phyloP scores from a whole-genome alignment of 1,284 basidiomycete genomes.

The Schizopora paradoxa region DNA sequence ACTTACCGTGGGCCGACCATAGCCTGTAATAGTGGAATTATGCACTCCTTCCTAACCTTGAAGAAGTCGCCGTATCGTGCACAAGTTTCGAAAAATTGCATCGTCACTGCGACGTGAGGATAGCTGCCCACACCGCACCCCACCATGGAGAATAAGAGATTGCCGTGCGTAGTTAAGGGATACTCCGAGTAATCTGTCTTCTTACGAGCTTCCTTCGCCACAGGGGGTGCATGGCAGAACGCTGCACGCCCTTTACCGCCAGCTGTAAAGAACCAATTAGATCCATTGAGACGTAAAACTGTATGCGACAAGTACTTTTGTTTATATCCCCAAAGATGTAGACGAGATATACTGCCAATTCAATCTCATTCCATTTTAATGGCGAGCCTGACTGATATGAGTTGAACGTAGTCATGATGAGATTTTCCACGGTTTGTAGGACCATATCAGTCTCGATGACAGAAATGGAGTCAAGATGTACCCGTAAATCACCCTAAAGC shows the following conservation, averaged over 20 bases:
- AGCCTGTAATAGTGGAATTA: constrained; percentile 81
- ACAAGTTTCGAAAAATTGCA: constrained; percentile 93
- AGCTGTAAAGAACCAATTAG: constrained; percentile 32
- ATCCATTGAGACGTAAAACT: neutral
- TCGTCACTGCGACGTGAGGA: constrained; percentile 82
- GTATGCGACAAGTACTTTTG: constrained; percentile 45
- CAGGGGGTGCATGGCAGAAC: constrained; percentile 64
- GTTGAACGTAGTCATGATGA: constrained; percentile 69
- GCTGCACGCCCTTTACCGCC: constrained; percentile 71
- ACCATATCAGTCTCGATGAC: constrained; percentile 81
- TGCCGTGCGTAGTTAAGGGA: constrained; percentile 86
- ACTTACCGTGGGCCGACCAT: constrained; percentile 81
- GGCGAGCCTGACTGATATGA: constrained; percentile 55
- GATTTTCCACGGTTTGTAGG: constrained; percentile 62
- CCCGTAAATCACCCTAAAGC: constrained; percentile 63
- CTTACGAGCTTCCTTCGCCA: constrained; percentile 62
- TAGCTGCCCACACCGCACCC: constrained; percentile 80
- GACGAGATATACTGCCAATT: constrained; percentile 87
- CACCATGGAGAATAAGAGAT: constrained; percentile 82
- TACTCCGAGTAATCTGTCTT: constrained; percentile 77
- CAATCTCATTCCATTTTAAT: constrained; percentile 90
- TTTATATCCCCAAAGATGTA: constrained; percentile 94
- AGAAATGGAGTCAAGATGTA: constrained; percentile 77
- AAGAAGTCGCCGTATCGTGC: constrained; percentile 96
- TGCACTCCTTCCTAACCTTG: constrained; percentile 83